phyloP scores from a whole-genome alignment of 768 basidiomycete genomes.

The Boletellus sp. region DNA sequence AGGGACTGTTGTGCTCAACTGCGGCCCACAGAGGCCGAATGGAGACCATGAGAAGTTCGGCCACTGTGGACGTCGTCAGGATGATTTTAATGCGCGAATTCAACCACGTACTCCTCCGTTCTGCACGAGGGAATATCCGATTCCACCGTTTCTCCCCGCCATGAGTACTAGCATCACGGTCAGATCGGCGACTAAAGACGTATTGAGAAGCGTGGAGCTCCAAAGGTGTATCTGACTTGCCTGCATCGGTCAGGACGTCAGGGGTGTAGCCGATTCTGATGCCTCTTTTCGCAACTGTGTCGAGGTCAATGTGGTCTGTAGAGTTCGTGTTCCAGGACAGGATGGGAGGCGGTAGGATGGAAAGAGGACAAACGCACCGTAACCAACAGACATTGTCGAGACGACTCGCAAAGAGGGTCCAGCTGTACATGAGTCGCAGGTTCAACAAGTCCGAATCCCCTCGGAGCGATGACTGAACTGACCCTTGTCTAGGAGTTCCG shows the following conservation, averaged over 20 bases:
- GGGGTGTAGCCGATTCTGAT: conserved; percentile 89
- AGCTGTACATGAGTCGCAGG: conserved; percentile 44
- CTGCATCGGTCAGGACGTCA: conserved; percentile 89
- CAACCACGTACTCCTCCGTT: conserved; percentile 55
- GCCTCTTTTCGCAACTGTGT: conserved; percentile 52
- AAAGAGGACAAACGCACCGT: conserved; percentile 45
- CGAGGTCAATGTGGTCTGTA: conserved; percentile 79
- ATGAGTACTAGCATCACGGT: conserved; percentile 89
- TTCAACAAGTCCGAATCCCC: not conserved
- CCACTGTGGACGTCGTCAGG: conserved; percentile 53
- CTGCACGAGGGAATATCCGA: conserved; percentile 61
- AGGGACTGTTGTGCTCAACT: conserved; percentile 59
- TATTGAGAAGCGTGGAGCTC: not conserved
- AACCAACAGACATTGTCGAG: conserved; percentile 92
- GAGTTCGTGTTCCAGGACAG: not conserved
- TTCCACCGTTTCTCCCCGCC: conserved; percentile 80
- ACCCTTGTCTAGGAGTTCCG: conserved; percentile 52
- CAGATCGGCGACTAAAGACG: conserved; percentile 79
- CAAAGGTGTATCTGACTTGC: conserved; percentile 33
- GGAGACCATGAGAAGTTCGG: conserved; percentile 75
- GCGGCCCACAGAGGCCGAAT: conserved; percentile 80
- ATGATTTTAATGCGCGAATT: not conserved
- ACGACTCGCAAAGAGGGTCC: conserved; percentile 75
- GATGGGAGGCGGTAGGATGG: not conserved
- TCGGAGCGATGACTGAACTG: not conserved